Percentiles rank a stretch among this genome's conserved stretches.
Evolutionary conservation across 805 yeast genomes (phyloP).

Genomic region (Wickerhamiella spandovensis): DNA sequence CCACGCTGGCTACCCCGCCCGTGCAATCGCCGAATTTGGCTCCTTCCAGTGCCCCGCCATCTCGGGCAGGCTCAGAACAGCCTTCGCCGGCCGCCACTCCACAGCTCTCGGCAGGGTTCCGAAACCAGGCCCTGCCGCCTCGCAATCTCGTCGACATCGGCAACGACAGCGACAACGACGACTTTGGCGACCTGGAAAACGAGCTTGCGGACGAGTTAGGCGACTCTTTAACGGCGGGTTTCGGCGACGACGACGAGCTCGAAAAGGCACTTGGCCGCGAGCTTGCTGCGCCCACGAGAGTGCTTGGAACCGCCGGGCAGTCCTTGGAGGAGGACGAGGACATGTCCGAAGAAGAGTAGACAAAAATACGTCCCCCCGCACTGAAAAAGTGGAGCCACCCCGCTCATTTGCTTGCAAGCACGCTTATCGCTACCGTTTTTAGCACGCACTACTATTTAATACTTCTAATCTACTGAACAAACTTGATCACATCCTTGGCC

Average conservation of each 20-base stretch:
- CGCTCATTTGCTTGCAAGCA: too few relatives aligned
- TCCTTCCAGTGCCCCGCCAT: background rate
- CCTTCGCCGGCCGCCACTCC: constrained; percentile 1
- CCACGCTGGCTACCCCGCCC: background rate
- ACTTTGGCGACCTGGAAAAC: constrained; percentile 20
- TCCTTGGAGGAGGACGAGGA: constrained; percentile 12
- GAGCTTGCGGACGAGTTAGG: constrained; percentile 22
- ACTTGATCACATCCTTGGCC: background rate
- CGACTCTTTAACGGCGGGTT: background rate
- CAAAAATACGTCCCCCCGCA: background rate
- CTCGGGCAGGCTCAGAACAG: background rate
- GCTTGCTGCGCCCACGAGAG: background rate
- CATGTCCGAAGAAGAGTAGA: constrained; percentile 15
- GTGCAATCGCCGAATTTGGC: background rate
- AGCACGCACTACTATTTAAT: background rate
- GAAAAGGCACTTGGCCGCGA: background rate
- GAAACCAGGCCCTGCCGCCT: background rate
- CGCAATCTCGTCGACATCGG: background rate
- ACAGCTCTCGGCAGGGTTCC: background rate
- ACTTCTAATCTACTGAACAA: background rate
- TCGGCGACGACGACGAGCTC: constrained; percentile 12
- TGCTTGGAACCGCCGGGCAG: constrained; percentile 11
- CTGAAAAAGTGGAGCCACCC: too few relatives aligned
- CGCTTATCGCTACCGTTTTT: too few relatives aligned
- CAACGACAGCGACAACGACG: constrained; percentile 15